Evolutionary conservation across 1,284 basidiomycete genomes (phyloP).

Genomic region (Pseudozyma flocculosa): DNA sequence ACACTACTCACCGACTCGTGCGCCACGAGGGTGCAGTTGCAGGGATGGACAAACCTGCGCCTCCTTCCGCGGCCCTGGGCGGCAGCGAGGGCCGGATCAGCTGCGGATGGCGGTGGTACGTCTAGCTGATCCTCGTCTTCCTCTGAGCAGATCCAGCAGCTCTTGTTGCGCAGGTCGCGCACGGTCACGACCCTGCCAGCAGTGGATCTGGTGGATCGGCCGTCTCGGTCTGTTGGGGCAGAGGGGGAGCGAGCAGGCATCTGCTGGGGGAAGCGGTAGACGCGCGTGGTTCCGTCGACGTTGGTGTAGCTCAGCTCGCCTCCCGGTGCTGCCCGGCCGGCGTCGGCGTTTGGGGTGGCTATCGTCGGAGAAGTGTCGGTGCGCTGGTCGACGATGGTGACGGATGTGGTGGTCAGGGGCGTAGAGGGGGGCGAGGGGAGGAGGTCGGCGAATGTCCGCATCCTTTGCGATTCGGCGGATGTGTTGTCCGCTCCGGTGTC

Average conservation of each 20-base stretch:
- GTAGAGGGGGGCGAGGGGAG: too few species aligned
- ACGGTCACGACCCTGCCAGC: constrained; percentile 33
- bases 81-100: not conserved
- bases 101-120: too few species aligned
- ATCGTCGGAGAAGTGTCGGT: too few species aligned
- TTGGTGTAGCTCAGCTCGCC: constrained; percentile 5
- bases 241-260: too few species aligned
- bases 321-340: too few species aligned
- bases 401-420: too few species aligned
- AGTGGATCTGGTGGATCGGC: constrained; percentile 4
- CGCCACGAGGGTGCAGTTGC: constrained; percentile 49
- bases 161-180: constrained; percentile 34
- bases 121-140: constrained; percentile 49
- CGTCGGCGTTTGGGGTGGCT: too few species aligned
- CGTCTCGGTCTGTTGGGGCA: constrained; percentile 7
- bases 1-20: constrained; percentile 31
- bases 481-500: too few species aligned
- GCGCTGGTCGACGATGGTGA: too few species aligned
- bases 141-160: constrained; percentile 51
- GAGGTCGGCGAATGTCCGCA: too few species aligned
- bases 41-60: constrained; percentile 44
- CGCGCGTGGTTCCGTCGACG: constrained; percentile 18
- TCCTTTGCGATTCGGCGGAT: too few species aligned
- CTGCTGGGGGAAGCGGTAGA: constrained; percentile 21
- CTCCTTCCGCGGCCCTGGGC: constrained; percentile 2